phyloP scores from a whole-genome alignment of 768 basidiomycete species.

The Hydnum rufescens region DNA sequence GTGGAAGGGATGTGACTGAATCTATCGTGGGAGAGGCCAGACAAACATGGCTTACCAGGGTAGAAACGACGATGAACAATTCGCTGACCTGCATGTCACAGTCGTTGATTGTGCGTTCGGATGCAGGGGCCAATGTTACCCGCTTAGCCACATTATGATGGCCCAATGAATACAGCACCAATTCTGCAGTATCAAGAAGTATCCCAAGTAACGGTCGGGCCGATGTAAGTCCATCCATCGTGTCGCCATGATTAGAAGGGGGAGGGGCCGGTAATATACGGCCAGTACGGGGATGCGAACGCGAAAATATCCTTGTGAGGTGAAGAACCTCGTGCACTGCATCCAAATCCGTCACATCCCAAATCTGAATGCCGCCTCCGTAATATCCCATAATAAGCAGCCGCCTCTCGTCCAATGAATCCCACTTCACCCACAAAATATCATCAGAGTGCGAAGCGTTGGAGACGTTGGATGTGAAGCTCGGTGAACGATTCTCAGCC shows the following conservation, averaged over 20 bases:
- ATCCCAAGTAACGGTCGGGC: conserved; percentile 7
- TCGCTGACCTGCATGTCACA: conserved; percentile 26
- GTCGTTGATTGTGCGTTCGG: conserved; percentile 20
- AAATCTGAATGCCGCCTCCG: conserved; percentile 31
- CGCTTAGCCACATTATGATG: conserved; percentile 32
- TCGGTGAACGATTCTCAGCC: not conserved
- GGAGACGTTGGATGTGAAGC: not conserved
- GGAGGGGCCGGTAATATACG: conserved; percentile 21
- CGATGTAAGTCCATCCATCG: conserved; percentile 12
- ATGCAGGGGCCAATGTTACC: conserved; percentile 16
- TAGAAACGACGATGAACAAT: conserved; percentile 37
- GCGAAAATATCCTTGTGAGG: conserved; percentile 16
- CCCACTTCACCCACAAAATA: conserved; percentile 30
- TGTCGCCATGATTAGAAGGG: conserved; percentile 16
- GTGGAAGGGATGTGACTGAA: too few species aligned
- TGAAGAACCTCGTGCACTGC: conserved; percentile 35
- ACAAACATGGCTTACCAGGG: conserved; percentile 13
- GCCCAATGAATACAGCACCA: conserved; percentile 28
- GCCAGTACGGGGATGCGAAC: not conserved
- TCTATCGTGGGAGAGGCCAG: not conserved
- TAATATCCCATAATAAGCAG: conserved; percentile 35
- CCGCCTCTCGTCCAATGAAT: conserved; percentile 20
- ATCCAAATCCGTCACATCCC: conserved; percentile 38
- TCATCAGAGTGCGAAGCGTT: conserved; percentile 13
- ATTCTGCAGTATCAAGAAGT: conserved; percentile 6